Percentiles rank a stretch among this genome's conserved stretches.
Conservation (phyloP, 148 eudicot genomes). For the Limonium bicolor region DNA sequence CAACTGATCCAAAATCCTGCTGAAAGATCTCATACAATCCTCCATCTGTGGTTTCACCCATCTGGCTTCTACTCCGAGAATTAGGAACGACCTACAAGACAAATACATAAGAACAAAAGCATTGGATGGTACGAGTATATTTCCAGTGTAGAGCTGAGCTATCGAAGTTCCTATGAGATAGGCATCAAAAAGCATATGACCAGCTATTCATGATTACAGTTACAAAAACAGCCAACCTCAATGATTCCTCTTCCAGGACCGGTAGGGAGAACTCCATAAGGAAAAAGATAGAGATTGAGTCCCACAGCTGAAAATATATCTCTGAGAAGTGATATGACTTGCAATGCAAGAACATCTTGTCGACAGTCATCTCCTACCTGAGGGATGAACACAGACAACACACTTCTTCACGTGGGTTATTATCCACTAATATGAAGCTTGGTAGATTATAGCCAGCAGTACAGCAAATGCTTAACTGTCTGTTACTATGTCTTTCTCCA, state of each 20-base stretch:
- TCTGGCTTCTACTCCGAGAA: conserved; percentile 95
- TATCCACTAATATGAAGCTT: too few species aligned
- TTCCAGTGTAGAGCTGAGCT: too few species aligned
- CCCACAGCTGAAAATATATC: conserved; percentile 85
- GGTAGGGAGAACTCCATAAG: conserved; percentile 98
- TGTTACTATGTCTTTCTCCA: too few species aligned
- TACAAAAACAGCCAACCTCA: conserved; percentile 55
- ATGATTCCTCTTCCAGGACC: conserved; percentile 91
- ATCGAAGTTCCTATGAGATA: too few species aligned
- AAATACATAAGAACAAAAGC: too few species aligned
- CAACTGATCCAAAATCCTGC: conserved; percentile 95
- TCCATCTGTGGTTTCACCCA: conserved; percentile 99
- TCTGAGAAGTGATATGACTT: conserved; percentile 84
- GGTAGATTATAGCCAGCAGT: too few species aligned
- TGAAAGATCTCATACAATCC: conserved; percentile 97
- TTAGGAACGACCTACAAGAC: conserved; percentile 82
- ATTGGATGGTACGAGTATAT: too few species aligned
- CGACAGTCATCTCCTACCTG: conserved; percentile 99
- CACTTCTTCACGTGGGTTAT: too few species aligned
- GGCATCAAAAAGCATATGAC: not conserved
- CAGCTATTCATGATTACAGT: too few species aligned
- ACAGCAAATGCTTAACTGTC: too few species aligned
- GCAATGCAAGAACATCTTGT: conserved; percentile 97
- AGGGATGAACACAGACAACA: conserved; percentile 9
- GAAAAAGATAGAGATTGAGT: conserved; percentile 74